Percentiles rank a stretch among this genome's conserved stretches.
phyloP scores from a whole-genome alignment of 2,329 filamentous ascomycete genomes.

The Penicillium sp. region DNA sequence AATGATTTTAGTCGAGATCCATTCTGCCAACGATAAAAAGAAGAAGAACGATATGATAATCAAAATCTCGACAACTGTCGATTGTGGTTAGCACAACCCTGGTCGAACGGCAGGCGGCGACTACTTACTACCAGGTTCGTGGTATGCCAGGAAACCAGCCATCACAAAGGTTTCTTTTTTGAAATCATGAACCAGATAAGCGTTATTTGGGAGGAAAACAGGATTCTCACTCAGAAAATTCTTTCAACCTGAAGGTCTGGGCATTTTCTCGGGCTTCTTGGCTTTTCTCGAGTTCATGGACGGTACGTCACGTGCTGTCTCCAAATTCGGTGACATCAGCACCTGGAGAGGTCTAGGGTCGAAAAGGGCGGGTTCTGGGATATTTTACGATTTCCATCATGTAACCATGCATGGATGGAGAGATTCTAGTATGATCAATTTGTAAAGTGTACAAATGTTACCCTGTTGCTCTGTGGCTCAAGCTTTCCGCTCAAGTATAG shows the following conservation, averaged over 20 bases:
- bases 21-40: constrained; percentile 46
- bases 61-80: constrained; percentile 42
- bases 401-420: neutral
- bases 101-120: neutral
- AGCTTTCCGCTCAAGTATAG: constrained; percentile 1
- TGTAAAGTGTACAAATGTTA: neutral
- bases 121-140: constrained; percentile 41
- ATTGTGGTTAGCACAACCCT: constrained; percentile 9
- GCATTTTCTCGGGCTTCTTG: constrained; percentile 11
- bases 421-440: neutral
- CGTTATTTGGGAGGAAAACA: neutral
- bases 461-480: neutral
- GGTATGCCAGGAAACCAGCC: constrained; percentile 41
- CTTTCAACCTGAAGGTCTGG: neutral
- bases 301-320: neutral
- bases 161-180: constrained; percentile 4
- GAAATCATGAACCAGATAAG: neutral
- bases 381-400: neutral
- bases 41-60: constrained; percentile 50
- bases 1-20: constrained; percentile 44
- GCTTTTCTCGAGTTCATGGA: neutral
- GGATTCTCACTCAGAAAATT: neutral
- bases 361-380: neutral
- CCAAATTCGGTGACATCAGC: neutral
- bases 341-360: neutral